These are phyloP conservation scores for Ramalina intermedia DNA, from an alignment of 495 filamentous ascomycete genomes.

Conservation along the genomic window DNA sequence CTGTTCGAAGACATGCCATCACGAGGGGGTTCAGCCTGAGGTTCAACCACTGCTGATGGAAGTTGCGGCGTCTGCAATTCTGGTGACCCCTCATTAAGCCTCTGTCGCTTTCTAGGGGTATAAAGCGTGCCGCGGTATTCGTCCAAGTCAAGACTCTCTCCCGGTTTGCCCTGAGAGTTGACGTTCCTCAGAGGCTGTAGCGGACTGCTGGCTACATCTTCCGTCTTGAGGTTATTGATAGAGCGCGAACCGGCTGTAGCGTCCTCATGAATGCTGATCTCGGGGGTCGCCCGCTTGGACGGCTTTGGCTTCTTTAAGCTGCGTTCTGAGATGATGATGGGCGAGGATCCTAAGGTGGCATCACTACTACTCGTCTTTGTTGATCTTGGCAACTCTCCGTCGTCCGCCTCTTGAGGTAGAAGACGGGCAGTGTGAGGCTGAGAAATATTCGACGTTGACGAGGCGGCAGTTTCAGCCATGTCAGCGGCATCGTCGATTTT, in stretches of 20 bases:
- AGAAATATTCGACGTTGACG: background rate
- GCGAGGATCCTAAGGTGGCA: conserved; percentile 4
- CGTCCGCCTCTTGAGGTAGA: background rate
- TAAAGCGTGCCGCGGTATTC: conserved; percentile 44
- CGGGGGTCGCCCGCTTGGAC: background rate
- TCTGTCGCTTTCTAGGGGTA: conserved; percentile 45
- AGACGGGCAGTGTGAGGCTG: background rate
- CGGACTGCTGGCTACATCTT: conserved; percentile 12
- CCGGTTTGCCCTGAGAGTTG: background rate
- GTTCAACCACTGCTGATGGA: background rate
- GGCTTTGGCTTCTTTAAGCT: conserved; percentile 13
- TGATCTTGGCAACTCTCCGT: background rate
- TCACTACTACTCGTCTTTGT: background rate
- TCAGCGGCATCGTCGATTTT: background rate
- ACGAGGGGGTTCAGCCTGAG: too few relatives aligned
- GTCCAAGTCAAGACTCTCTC: conserved; percentile 57
- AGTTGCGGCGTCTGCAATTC: background rate
- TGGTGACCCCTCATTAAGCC: conserved; percentile 1
- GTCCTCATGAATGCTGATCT: background rate
- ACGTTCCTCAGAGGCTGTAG: background rate
- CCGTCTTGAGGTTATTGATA: conserved; percentile 11
- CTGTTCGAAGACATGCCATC: too few relatives aligned
- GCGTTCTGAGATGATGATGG: conserved; percentile 16
- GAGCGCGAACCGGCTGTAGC: background rate
- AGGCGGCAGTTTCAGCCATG: conserved; percentile 1